Evolutionary conservation across 805 yeast genomes (phyloP), one percentile per base, ranked within the genome.

Genomic region (Pichia membranifaciens): DNA sequence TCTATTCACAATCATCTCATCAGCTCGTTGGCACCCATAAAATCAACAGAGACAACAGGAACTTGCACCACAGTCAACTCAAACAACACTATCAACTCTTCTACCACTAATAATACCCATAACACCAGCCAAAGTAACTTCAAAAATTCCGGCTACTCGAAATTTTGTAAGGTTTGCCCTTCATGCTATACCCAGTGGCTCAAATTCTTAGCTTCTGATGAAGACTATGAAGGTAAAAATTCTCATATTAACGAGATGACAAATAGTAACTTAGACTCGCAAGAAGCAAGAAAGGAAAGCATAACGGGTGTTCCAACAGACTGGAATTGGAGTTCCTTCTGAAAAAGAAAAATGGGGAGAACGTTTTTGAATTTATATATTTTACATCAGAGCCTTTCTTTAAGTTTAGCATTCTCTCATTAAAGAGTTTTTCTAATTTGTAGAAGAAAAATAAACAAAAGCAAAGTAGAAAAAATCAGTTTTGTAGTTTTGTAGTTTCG

Each of bases 281-380:
- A 41, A 60, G 63, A 20, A 67, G 49, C 46, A 44, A 47, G 57
- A 36, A 47, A 51, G 43, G 47, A 47, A 16, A 49, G 51, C 34
- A 41, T 44, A 16, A 38, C 55, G 15, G 58, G 55, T 43, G 64
- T 69, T 34, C 68, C 72, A 3, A 65, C 56, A 41, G 78, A 74
- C 58, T 74, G 80, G 79, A 70, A 67, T 23, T 74, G 80, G 79
- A 73, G 79, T 56, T 73, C 79, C 5, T 73, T 75, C 55, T 74
- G 53, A 58, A 12, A 8, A 3, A 6, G n/a, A n/a, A n/a, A n/a
- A n/a, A n/a, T n/a, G n/a, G n/a, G n/a, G n/a, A n/a, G n/a, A n/a
- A n/a, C n/a, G n/a, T n/a, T n/a, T n/a, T n/a, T n/a, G n/a, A n/a
- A n/a, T n/a, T n/a, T n/a, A n/a, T n/a, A n/a, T n/a, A n/a, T n/a